A percentile compares a stretch with the other conserved stretches of the same genome.
Evolutionary conservation across 2,329 filamentous ascomycete genomes (phyloP).

Genomic region (Cyclaneusma minus): DNA sequence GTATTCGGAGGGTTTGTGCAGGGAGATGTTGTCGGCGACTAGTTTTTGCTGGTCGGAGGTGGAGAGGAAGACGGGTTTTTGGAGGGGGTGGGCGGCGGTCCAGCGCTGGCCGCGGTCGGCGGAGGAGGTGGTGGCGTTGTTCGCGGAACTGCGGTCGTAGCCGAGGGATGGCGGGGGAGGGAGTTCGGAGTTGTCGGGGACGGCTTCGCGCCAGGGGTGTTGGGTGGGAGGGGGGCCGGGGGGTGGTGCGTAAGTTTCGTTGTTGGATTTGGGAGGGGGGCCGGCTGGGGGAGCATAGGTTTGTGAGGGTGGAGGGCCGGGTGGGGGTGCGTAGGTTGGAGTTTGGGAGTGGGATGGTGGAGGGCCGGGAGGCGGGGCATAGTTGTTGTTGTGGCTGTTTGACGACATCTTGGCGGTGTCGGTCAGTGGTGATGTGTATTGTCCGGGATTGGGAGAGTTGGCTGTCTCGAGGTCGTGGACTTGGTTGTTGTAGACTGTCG

Average conservation of each 20-base stretch:
- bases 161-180: slow-evolving; percentile 57
- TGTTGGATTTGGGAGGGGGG: slow-evolving; percentile 9
- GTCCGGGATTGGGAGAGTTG: no score
- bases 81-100: slow-evolving; percentile 46
- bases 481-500: no score
- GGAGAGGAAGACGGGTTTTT: slow-evolving; percentile 33
- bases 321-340: slow-evolving; percentile 6
- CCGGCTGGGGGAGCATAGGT: slow-evolving; percentile 5
- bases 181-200: slow-evolving; percentile 57
- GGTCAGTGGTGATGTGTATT: no score
- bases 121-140: slow-evolving; percentile 51
- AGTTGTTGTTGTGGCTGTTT: slow-evolving; percentile 1
- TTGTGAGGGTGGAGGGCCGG: slow-evolving; percentile 1
- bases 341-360: slow-evolving; percentile 17
- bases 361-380: slow-evolving; percentile 10
- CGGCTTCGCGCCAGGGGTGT: slow-evolving; percentile 56
- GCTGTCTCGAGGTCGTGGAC: no score
- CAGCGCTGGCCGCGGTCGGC: slow-evolving; percentile 50
- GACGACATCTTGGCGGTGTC: no score
- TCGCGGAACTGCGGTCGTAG: slow-evolving; percentile 48
- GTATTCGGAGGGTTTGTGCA: slow-evolving; percentile 35
- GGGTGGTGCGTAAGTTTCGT: slow-evolving; percentile 21
- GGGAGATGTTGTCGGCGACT: slow-evolving; percentile 32
- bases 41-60: slow-evolving; percentile 30
- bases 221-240: slow-evolving; percentile 18